phyloP scores from a whole-genome alignment of 192 early-diverging fungal genomes.

The Allomyces javanicus region DNA sequence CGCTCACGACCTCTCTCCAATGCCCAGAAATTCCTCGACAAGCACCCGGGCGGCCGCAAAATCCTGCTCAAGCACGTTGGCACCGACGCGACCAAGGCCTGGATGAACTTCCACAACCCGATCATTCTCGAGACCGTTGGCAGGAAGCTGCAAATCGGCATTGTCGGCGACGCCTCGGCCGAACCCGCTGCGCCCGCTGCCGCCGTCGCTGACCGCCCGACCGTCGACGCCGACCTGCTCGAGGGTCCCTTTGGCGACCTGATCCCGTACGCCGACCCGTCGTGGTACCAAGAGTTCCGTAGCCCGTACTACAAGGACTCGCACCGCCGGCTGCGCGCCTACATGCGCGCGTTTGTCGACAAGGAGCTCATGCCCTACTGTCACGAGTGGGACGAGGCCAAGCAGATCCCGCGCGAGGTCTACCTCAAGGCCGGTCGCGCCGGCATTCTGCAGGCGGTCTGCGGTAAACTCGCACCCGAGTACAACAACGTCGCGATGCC shows the following conservation, averaged over 20 bases:
- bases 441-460: slow-evolving; percentile 47
- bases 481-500: slow-evolving; percentile 17
- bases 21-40: not conserved
- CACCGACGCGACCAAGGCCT: slow-evolving; percentile 63
- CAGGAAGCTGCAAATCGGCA: not conserved
- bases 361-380: slow-evolving; percentile 53
- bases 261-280: slow-evolving; percentile 59
- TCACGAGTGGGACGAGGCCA: slow-evolving; percentile 69
- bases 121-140: not conserved
- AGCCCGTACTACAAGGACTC: slow-evolving; percentile 64
- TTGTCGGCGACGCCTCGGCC: slow-evolving; percentile 2
- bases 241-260: slow-evolving; percentile 49
- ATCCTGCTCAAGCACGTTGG: slow-evolving; percentile 58
- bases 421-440: slow-evolving; percentile 54
- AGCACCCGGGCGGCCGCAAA: slow-evolving; percentile 29
- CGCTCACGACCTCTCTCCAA: not conserved
- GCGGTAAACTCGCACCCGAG: slow-evolving; percentile 22
- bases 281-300: slow-evolving; percentile 47
- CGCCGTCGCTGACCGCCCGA: slow-evolving; percentile 6
- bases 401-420: slow-evolving; percentile 45
- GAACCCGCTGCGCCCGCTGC: not conserved
- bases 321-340: slow-evolving; percentile 39
- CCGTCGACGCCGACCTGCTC: slow-evolving; percentile 4
- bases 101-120: slow-evolving; percentile 61
- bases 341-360: slow-evolving; percentile 53